Conservation (phyloP, 2,329 filamentous ascomycete species). For the Epichloe glyceriae region DNA sequence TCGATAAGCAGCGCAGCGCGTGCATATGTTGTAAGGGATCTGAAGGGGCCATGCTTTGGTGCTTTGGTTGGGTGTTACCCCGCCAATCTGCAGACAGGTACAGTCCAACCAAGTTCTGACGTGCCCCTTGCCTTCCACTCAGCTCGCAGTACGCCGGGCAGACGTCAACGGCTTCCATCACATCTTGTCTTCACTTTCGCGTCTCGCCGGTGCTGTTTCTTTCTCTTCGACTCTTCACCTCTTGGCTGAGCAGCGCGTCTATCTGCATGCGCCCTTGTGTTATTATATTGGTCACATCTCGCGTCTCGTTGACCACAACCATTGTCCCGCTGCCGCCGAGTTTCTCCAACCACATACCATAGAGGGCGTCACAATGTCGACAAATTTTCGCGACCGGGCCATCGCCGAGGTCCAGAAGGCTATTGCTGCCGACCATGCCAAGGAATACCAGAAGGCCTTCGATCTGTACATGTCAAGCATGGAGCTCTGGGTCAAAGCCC, state of each 20-base stretch:
- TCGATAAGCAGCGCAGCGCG: not conserved
- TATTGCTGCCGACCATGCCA: conserved; percentile 89
- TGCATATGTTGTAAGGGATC: not conserved
- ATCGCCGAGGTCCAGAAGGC: conserved; percentile 96
- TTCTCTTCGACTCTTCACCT: not conserved
- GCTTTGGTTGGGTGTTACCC: conserved; percentile 20
- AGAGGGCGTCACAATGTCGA: conserved; percentile 56
- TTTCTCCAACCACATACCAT: not conserved
- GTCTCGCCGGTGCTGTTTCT: not conserved
- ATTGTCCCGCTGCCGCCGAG: not conserved
- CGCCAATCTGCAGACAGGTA: conserved; percentile 18
- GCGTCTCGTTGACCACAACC: not conserved
- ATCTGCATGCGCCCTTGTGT: not conserved
- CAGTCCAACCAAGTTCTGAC: not conserved
- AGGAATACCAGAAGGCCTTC: conserved; percentile 95
- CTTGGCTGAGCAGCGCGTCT: not conserved
- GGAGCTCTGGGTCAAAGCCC: conserved; percentile 94
- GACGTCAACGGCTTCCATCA: not conserved
- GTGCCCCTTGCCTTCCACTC: conserved; percentile 1
- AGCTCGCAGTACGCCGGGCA: not conserved
- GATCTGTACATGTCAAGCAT: conserved; percentile 91
- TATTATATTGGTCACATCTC: not conserved
- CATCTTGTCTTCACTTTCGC: not conserved
- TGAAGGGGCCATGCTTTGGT: not conserved
- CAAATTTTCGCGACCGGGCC: conserved; percentile 91